These are phyloP conservation scores for Calocera viscosa DNA, from an alignment of 768 basidiomycete genomes.

Conservation along the genomic window DNA sequence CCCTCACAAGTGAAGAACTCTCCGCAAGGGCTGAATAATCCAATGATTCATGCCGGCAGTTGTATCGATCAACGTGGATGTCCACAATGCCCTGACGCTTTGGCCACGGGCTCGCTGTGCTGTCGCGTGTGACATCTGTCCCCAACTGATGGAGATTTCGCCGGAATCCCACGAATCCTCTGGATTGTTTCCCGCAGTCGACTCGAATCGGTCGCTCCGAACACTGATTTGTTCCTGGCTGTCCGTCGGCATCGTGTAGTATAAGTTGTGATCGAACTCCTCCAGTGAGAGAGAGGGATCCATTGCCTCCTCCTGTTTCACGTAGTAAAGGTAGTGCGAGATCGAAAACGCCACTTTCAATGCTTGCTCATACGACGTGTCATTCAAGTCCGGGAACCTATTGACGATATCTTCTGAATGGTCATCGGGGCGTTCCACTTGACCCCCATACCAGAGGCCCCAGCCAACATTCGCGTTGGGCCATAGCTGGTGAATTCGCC, in stretches of 20 bases:
- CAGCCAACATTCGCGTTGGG: background rate
- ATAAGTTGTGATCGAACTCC: background rate
- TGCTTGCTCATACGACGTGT: background rate
- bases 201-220: too few species aligned
- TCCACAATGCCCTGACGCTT: too few species aligned
- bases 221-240: too few species aligned
- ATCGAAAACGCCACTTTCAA: background rate
- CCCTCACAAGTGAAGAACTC: background rate
- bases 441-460: background rate
- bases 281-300: background rate
- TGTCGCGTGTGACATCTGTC: too few species aligned
- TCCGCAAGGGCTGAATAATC: too few species aligned
- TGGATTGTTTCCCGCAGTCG: too few species aligned
- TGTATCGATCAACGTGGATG: too few species aligned
- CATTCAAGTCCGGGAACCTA: background rate
- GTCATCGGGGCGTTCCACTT: background rate
- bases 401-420: background rate
- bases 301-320: background rate
- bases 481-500: background rate
- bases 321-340: background rate
- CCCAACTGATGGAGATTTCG: too few species aligned
- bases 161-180: too few species aligned
- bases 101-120: too few species aligned
- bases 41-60: too few species aligned
- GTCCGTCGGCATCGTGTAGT: too few species aligned